These are phyloP conservation scores for Wickerhamomyces hampshirensis DNA, from an alignment of 805 yeast genomes.

Conservation along the genomic window DNA sequence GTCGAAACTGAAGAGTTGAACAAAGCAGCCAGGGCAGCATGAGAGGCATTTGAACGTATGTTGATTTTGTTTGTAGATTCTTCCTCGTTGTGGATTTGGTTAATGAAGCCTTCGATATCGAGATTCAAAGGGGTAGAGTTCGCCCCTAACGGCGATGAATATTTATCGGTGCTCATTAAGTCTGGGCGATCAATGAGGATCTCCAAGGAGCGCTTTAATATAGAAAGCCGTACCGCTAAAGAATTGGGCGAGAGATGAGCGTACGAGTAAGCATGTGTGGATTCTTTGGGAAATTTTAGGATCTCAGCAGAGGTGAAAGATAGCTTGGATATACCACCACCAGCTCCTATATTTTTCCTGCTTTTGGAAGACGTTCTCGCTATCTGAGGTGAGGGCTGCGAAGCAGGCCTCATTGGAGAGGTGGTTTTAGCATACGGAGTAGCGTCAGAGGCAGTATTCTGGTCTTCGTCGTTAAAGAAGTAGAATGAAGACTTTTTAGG, in stretches of 20 bases:
- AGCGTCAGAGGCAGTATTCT: neutral
- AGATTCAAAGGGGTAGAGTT: conserved; percentile 15
- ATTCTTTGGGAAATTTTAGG: conserved; percentile 65
- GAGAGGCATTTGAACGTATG: conserved; percentile 34
- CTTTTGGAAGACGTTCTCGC: conserved; percentile 1
- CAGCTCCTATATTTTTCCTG: conserved; percentile 2
- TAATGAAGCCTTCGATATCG: conserved; percentile 24
- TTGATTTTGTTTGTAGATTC: conserved; percentile 15
- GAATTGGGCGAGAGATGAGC: conserved; percentile 80
- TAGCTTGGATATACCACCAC: conserved; percentile 25
- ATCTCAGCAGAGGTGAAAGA: conserved; percentile 38
- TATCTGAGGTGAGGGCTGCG: neutral
- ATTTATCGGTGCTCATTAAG: conserved; percentile 10
- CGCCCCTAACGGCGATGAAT: conserved; percentile 2
- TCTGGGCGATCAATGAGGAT: conserved; percentile 43
- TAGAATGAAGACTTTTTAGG: conserved; percentile 9
- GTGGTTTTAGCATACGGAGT: neutral
- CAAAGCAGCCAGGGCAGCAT: conserved; percentile 34
- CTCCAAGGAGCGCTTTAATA: conserved; percentile 70
- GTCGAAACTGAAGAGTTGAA: conserved; percentile 18
- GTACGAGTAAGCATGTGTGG: conserved; percentile 81
- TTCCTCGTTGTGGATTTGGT: conserved; percentile 18
- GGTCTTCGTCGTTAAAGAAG: conserved; percentile 21
- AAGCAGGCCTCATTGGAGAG: neutral
- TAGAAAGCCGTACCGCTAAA: conserved; percentile 67